Percentiles rank a stretch among this genome's conserved stretches.
These are phyloP conservation scores for Leptomonas seymouri DNA, from an alignment of 208 protist genomes.

Conservation along the genomic window DNA sequence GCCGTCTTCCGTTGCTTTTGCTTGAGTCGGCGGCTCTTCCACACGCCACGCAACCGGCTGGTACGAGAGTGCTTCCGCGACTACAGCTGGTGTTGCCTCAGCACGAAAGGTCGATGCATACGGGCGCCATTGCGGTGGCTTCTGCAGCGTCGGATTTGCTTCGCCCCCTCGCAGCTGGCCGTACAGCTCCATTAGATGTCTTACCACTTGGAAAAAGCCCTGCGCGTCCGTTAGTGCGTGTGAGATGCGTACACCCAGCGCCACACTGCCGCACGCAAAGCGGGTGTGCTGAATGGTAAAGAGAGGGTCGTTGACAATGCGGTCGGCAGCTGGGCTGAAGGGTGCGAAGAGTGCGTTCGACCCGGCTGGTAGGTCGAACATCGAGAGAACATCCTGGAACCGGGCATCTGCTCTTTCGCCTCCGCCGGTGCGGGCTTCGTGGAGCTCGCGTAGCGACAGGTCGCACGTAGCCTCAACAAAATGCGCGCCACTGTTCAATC, in stretches of 20 bases:
- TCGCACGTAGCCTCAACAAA: conserved; percentile 19
- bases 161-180: background rate
- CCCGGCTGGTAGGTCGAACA: conserved; percentile 33
- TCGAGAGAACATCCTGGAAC: conserved; percentile 1
- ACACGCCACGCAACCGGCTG: background rate
- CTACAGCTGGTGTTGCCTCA: background rate
- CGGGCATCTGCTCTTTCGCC: background rate
- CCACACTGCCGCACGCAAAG: conserved; percentile 34
- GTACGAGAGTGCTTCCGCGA: conserved; percentile 10
- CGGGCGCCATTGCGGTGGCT: conserved; percentile 9
- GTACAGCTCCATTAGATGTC: conserved; percentile 25
- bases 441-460: conserved; percentile 11
- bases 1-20: background rate
- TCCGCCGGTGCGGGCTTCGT: background rate
- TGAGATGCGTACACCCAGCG: conserved; percentile 31
- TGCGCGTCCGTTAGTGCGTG: conserved; percentile 31
- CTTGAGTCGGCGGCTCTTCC: background rate
- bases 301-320: conserved; percentile 12
- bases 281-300: conserved; percentile 38
- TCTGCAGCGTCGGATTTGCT: background rate
- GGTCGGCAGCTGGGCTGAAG: conserved; percentile 7
- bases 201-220: conserved; percentile 25
- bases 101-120: conserved; percentile 1
- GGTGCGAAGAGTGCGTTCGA: conserved; percentile 34
- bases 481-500: conserved; percentile 19